These are phyloP conservation scores for Pseudonectria foliicola DNA, from an alignment of 2,329 filamentous ascomycete species.

Conservation along the genomic window DNA sequence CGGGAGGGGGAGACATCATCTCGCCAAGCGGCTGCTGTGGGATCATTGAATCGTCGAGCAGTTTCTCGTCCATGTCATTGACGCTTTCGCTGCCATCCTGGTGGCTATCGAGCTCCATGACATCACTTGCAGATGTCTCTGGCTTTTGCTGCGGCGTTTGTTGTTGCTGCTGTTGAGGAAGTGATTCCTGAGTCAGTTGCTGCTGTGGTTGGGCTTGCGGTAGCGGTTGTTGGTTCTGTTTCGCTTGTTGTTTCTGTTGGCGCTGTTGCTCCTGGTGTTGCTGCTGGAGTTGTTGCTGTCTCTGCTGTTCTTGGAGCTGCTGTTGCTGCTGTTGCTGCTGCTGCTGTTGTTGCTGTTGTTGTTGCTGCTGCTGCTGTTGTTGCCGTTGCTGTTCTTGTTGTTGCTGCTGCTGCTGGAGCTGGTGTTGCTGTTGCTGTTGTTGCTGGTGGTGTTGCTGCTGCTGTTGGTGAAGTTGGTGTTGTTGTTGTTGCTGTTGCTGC, in stretches of 20 bases:
- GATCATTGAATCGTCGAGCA: conserved; percentile 44
- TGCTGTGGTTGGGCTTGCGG: conserved; percentile 23
- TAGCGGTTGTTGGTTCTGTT: conserved; percentile 19
- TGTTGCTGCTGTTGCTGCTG: conserved; percentile 31
- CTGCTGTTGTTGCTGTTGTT: conserved; percentile 22
- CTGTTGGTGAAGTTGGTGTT: conserved; percentile 15
- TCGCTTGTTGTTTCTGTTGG: conserved; percentile 19
- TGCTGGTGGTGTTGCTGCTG: conserved; percentile 23
- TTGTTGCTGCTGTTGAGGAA: conserved; percentile 22
- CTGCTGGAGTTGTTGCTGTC: conserved; percentile 17
- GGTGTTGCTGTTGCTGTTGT: conserved; percentile 15
- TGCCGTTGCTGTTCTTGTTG: conserved; percentile 13
- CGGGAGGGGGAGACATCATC: conserved; percentile 56
- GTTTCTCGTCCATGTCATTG: conserved; percentile 39
- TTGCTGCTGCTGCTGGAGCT: conserved; percentile 5
- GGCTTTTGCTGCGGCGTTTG: conserved; percentile 33
- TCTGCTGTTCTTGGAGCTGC: conserved; percentile 19
- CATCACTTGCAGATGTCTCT: conserved; percentile 38
- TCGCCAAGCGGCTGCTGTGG: conserved; percentile 48
- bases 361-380: conserved; percentile 12
- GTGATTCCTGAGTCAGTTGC: conserved; percentile 22
- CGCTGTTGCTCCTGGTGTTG: conserved; percentile 27
- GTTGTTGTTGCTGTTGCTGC: conserved; percentile 19
- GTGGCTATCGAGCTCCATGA: conserved; percentile 47
- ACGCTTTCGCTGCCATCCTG: conserved; percentile 39